Percentiles rank a stretch among this genome's conserved stretches.
phyloP scores from a whole-genome alignment of 495 filamentous ascomycete genomes.

The Penicillium mononematosum region DNA sequence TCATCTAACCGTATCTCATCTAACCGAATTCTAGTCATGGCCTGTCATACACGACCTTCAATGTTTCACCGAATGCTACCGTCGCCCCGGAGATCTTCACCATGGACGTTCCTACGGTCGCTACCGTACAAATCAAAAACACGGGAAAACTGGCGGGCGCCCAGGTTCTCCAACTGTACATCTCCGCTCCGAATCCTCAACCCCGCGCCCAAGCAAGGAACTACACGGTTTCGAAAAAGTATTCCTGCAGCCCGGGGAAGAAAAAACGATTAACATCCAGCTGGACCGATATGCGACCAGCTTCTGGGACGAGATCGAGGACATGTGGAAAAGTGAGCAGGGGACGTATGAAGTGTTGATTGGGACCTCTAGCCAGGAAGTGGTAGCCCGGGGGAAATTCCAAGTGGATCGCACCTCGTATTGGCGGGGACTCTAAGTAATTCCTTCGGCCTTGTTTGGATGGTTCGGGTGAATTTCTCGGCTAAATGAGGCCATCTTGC shows the following conservation, averaged over 20 bases:
- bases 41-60: conserved; percentile 70
- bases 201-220: conserved; percentile 34
- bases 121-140: conserved; percentile 52
- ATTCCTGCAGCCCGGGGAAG: conserved; percentile 64
- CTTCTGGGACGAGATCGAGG: conserved; percentile 67
- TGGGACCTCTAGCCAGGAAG: conserved; percentile 44
- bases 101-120: conserved; percentile 54
- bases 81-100: conserved; percentile 47
- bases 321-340: conserved; percentile 68
- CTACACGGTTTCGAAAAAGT: conserved; percentile 65
- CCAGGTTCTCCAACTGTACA: conserved; percentile 73
- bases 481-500: conserved; percentile 12
- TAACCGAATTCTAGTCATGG: conserved; percentile 47
- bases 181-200: conserved; percentile 47
- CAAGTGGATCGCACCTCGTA: conserved; percentile 37
- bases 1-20: neutral
- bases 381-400: conserved; percentile 40
- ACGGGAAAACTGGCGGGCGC: conserved; percentile 54
- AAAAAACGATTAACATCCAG: conserved; percentile 55
- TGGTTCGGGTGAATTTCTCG: conserved; percentile 1
- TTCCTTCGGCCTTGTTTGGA: neutral
- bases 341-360: conserved; percentile 67
- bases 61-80: conserved; percentile 39
- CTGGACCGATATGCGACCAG: conserved; percentile 67
- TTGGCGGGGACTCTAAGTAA: conserved; percentile 30